Evolutionary conservation across 2,329 filamentous ascomycete genomes (phyloP), one percentile per base, ranked within the genome.

Genomic region (Penicillium expansum): DNA sequence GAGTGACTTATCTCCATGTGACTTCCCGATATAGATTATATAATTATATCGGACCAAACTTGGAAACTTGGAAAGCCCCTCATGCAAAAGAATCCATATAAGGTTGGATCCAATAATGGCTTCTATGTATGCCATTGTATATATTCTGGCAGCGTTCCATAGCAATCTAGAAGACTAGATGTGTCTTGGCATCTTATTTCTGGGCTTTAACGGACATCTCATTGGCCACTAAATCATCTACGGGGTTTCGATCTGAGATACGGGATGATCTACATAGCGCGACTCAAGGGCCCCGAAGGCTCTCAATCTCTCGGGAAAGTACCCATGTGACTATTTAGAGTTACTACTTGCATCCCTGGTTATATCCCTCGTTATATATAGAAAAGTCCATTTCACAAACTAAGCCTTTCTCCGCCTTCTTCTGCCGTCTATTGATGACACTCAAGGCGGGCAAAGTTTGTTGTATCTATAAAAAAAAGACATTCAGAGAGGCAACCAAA

Each of bases 1-100:
- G 54, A 39, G 41, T 7, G 3, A n/a, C 51, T 43, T 57, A 57
- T 57, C 55, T 27, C 30, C 55, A 57, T 49, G 55, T 57, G 55
- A 55, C 43, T 44, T 0, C 9, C 18, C 24, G 5, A 24, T 24
- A n/a, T 9, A 5, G 43, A 33, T 54, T 54, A 54, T 10, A 14
- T 54, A 54, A 49, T 13, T 4, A 37, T 55, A 32, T 43, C 35
- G 20, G 16, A 27, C n/a, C 35, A 39, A 32, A 32, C n/a, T 20
- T 50, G n/a, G n/a, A 22, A 50, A 41, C n/a, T n/a, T n/a, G n/a
- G n/a, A n/a, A n/a, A n/a, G n/a, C n/a, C 24, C n/a, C 10, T 22
- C 39, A n/a, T 43, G 41, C 41, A 43, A n/a, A 10, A 6, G 16
- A 27, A 29, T 27, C 41, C 41, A 39, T 41, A 16, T 30, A 22